Evolutionary conservation across 129 eudicot genomes (phyloP).

Genomic region (Arctium minus): DNA sequence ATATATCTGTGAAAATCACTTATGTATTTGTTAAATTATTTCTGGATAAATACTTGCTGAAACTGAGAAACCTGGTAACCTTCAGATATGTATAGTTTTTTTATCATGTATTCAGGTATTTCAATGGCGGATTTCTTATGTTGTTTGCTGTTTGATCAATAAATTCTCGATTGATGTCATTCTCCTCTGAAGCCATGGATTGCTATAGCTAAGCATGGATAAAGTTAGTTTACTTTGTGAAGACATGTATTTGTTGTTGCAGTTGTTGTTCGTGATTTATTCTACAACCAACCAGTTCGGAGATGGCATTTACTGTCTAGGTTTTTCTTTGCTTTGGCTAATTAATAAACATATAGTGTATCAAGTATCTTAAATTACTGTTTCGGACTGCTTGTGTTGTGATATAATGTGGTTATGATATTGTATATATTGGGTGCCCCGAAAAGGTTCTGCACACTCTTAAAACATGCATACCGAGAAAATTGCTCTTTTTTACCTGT

Average conservation of each 20-base stretch:
- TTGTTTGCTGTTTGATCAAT: neutral
- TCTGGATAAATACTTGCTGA: neutral
- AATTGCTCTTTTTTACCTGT: too few species aligned
- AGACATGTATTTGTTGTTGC: constrained; percentile 29
- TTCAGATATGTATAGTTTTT: neutral
- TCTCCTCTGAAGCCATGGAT: neutral
- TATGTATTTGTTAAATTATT: neutral
- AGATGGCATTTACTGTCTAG: constrained; percentile 80
- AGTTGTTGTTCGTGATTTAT: constrained; percentile 81
- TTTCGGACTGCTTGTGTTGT: neutral
- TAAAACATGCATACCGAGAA: too few species aligned
- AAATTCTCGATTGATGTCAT: neutral
- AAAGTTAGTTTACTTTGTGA: neutral
- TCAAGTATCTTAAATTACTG: neutral
- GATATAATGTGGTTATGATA: constrained; percentile 24
- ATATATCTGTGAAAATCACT: neutral
- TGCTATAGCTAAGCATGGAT: neutral
- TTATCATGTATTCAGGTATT: neutral
- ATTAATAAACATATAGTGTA: neutral
- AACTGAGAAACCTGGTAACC: neutral
- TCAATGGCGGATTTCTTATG: neutral
- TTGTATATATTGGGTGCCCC: constrained; percentile 43
- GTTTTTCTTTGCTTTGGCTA: constrained; percentile 28
- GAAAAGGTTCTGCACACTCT: constrained; percentile 28
- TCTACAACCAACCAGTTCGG: constrained; percentile 95